Evolutionary conservation across 805 yeast species (phyloP).

Genomic region (Candida hungchunana): DNA sequence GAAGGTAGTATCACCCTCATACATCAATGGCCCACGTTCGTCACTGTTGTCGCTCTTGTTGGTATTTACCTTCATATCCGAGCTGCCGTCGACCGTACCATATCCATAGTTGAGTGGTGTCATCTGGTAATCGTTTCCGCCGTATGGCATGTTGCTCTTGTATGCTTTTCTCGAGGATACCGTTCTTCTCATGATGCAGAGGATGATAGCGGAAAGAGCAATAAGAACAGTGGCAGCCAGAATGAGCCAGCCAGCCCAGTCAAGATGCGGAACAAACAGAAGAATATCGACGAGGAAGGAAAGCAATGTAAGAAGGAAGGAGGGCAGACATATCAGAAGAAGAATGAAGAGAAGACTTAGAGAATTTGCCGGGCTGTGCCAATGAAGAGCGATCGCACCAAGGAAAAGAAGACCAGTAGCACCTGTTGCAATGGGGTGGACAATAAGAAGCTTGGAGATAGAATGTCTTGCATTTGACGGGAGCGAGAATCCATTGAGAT

Average conservation of each 20-base stretch:
- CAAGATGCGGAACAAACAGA: constrained; percentile 68
- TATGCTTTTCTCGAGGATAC: constrained; percentile 34
- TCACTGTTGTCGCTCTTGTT: constrained; percentile 18
- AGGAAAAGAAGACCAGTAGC: constrained; percentile 45
- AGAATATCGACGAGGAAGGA: constrained; percentile 80
- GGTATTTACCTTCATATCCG: constrained; percentile 10
- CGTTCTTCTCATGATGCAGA: constrained; percentile 71
- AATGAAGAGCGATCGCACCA: constrained; percentile 36
- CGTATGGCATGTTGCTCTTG: constrained; percentile 12
- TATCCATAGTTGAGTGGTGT: constrained; percentile 24
- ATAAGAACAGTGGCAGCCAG: constrained; percentile 63
- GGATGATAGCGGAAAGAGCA: constrained; percentile 57
- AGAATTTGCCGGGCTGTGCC: constrained; percentile 32
- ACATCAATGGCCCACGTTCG: constrained; percentile 18
- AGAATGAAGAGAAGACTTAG: constrained; percentile 44
- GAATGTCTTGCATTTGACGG: constrained; percentile 59
- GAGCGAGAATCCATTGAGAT: constrained; percentile 38
- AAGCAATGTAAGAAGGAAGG: constrained; percentile 65
- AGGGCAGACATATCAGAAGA: constrained; percentile 57
- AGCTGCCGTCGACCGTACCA: constrained; percentile 27
- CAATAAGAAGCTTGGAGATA: constrained; percentile 57
- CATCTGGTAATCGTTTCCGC: constrained; percentile 22
- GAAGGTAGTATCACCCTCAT: constrained; percentile 10
- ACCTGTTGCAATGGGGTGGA: constrained; percentile 62
- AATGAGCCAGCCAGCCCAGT: constrained; percentile 85